Base-by-base conservation (phyloP, 345 rosid species). In the Euclidium syriacum region DNA sequence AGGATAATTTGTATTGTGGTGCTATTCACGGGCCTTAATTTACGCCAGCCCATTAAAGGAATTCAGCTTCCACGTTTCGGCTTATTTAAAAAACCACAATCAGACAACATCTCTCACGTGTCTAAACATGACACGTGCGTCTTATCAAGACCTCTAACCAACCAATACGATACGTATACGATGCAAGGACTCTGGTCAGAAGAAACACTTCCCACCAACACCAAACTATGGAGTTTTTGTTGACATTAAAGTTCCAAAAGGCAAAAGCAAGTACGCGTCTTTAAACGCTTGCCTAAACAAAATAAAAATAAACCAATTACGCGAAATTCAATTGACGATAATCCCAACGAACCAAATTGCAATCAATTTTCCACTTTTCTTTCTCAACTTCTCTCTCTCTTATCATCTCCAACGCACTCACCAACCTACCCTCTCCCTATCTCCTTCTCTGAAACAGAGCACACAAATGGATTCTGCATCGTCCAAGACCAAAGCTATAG, bases 401-500 rank as follows among this genome's bases (percentile, higher is more conserved):
- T 54, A 33, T 65, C 36, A 46, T 23, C 11, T 25, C 52, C 3
- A 14, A 32, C 15, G 22, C 7, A 49, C 32, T 10, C 54, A 17
- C 47, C 48, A 16, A 65, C 48, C 54, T 2, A 27, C 25, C 25
- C 40, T 22, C 40, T 38, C 38, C 18, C 44, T 52, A 52, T 24
- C 46, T 40, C 17, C n/a, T n/a, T 30, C 22, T 22, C 39, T n/a
- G 5, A 60, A 52, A 52, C 60, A 68, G 58, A 58, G 14, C 38
- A 12, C 32, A 23, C 14, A 62, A 70, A 64, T 64, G 75, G 75
- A 40, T 16, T 23, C 63, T 48, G 32, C 33, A 58, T 67, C 76
- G 1, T 65, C 80, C 50, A 79, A 79, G 76, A 78, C 78, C 11
- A 77, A 67, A 49, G 14, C 6, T 16, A 20, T 91, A 50, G 91